Evolutionary conservation across 1,284 basidiomycete genomes (phyloP).

Genomic region (Cystobasidium pallidum): DNA sequence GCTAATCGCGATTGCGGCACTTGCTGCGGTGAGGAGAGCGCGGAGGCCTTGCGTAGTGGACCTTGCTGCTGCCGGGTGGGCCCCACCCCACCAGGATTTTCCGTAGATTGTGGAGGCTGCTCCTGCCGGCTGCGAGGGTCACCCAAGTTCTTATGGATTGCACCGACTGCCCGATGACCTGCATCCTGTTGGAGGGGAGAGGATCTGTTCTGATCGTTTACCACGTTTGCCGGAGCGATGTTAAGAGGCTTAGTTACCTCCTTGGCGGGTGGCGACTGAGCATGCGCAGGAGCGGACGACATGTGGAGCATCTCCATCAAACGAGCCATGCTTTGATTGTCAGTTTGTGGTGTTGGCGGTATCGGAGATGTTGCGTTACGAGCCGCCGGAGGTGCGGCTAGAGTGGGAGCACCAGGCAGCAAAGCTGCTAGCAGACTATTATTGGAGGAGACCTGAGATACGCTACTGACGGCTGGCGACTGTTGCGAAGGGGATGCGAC

Average conservation of each 20-base stretch:
- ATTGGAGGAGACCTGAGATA: conserved; percentile 19
- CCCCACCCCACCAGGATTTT: background rate
- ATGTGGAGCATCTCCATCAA: conserved; percentile 45
- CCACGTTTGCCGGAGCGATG: background rate
- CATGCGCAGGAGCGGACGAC: conserved; percentile 17
- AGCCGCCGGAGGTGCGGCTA: background rate
- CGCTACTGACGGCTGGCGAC: background rate
- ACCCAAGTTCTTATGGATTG: background rate
- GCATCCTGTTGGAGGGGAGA: background rate
- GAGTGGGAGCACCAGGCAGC: conserved; percentile 5
- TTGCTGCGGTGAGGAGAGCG: background rate
- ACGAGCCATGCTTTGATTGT: conserved; percentile 37
- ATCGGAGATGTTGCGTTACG: background rate
- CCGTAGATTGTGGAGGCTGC: background rate
- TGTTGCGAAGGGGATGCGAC: background rate
- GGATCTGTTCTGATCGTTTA: background rate
- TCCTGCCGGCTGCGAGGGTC: background rate
- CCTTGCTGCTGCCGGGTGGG: background rate
- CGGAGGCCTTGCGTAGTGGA: background rate
- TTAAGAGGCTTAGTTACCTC: background rate
- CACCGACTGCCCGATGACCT: background rate
- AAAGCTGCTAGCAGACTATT: conserved; percentile 6
- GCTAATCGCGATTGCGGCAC: conserved; percentile 18
- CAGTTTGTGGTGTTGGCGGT: conserved; percentile 16
- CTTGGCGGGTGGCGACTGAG: background rate